Percentiles rank a stretch among this genome's conserved stretches.
Conservation (phyloP, 306 rosid genomes). For the Cajanus cajan region DNA sequence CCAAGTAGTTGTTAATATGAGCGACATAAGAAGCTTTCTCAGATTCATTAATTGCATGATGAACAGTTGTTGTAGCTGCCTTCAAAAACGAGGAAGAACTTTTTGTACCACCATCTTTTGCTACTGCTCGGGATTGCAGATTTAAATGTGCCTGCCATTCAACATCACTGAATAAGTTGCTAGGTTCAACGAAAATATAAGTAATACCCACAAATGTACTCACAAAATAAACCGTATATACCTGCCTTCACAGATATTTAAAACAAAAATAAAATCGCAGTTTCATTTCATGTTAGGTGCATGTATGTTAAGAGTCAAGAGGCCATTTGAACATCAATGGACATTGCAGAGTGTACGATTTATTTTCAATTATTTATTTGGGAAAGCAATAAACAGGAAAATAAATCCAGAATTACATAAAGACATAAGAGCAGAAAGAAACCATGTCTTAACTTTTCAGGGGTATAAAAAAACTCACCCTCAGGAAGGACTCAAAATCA, state of each 20-base stretch:
- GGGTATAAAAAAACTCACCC: constrained; percentile 49
- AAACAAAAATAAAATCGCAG: constrained; percentile 1
- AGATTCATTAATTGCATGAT: constrained; percentile 84
- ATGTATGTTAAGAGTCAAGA: not conserved
- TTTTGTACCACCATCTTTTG: constrained; percentile 68
- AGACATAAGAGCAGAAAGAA: constrained; percentile 15
- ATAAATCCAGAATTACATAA: not conserved
- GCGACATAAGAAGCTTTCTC: constrained; percentile 95
- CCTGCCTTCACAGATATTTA: not conserved
- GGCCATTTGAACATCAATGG: constrained; percentile 9
- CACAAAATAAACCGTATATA: constrained; percentile 3
- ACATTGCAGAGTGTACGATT: not conserved
- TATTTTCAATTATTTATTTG: not conserved
- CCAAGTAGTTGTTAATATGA: constrained; percentile 82
- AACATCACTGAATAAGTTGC: constrained; percentile 26
- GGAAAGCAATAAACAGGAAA: not conserved
- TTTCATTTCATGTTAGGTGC: not conserved
- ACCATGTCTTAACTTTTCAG: not conserved
- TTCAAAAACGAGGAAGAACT: constrained; percentile 81
- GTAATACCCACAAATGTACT: not conserved
- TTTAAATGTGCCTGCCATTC: constrained; percentile 70
- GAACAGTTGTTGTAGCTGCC: constrained; percentile 86
- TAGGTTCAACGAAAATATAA: constrained; percentile 23
- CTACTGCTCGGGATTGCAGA: constrained; percentile 59
- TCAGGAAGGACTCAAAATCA: constrained; percentile 84